phyloP scores from a whole-genome alignment of 257 asterid genomes.

The Solanum chmielewskii region DNA sequence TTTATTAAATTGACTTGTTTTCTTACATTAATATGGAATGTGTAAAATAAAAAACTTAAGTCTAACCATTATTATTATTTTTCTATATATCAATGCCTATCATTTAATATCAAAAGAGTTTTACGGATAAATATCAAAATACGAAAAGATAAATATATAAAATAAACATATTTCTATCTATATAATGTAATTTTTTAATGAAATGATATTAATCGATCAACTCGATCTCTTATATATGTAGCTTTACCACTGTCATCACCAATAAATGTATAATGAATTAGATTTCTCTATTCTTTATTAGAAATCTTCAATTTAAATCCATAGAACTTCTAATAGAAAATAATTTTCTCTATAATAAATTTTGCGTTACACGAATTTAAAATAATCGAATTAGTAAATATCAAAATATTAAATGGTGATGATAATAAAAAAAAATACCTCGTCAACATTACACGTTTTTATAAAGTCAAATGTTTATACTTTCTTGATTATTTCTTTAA shows the following conservation, averaged over 20 bases:
- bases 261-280: not conserved
- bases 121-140: not conserved
- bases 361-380: accelerated
- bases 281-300: not conserved
- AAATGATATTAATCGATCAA: not conserved
- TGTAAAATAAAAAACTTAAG: not conserved
- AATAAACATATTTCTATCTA: not conserved
- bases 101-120: not conserved
- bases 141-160: accelerated
- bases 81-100: too few species aligned
- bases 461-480: not conserved
- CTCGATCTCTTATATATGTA: not conserved
- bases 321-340: not conserved
- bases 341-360: accelerated
- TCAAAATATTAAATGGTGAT: not conserved
- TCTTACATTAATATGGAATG: not conserved
- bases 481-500: not conserved
- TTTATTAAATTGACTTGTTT: not conserved
- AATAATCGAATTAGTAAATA: not conserved
- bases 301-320: not conserved
- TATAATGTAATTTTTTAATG: not conserved
- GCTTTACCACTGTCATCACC: accelerated
- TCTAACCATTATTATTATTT: too few species aligned
- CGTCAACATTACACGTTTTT: not conserved
- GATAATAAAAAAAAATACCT: not conserved